Conservation (phyloP, 306 rosid species). For the Medicago ruthenica region DNA sequence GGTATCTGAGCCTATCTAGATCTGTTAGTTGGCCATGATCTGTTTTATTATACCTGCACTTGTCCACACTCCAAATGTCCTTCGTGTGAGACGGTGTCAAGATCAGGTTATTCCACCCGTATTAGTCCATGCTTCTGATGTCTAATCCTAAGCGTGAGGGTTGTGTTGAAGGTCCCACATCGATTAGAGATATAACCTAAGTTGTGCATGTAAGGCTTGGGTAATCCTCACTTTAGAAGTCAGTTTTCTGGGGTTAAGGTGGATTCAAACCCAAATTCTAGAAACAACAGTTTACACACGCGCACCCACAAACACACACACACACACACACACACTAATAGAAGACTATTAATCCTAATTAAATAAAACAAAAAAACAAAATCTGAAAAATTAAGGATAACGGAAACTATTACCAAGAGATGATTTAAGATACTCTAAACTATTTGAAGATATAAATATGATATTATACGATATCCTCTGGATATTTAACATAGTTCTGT, state of each 20-base stretch:
- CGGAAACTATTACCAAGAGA: conserved; percentile 2
- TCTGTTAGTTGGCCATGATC: background rate
- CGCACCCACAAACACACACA: background rate
- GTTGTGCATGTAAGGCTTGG: background rate
- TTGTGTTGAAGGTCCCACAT: background rate
- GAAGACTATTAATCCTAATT: background rate
- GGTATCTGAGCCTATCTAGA: background rate
- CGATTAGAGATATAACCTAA: background rate
- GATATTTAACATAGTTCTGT: conserved; percentile 24
- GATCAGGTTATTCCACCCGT: background rate
- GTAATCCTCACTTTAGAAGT: background rate
- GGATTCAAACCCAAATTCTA: background rate
- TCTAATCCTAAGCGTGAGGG: background rate
- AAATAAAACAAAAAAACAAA: background rate
- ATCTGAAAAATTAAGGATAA: background rate
- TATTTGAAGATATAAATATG: conserved; percentile 5
- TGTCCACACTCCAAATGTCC: background rate
- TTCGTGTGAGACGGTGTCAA: background rate
- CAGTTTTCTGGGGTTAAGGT: background rate
- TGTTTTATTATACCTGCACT: background rate
- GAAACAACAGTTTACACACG: background rate
- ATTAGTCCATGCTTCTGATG: background rate
- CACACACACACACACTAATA: background rate
- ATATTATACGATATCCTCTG: background rate
- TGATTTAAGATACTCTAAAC: background rate